These are phyloP conservation scores for Myrmaecium sp. DNA, from an alignment of 2,329 filamentous ascomycete genomes.

Conservation along the genomic window DNA sequence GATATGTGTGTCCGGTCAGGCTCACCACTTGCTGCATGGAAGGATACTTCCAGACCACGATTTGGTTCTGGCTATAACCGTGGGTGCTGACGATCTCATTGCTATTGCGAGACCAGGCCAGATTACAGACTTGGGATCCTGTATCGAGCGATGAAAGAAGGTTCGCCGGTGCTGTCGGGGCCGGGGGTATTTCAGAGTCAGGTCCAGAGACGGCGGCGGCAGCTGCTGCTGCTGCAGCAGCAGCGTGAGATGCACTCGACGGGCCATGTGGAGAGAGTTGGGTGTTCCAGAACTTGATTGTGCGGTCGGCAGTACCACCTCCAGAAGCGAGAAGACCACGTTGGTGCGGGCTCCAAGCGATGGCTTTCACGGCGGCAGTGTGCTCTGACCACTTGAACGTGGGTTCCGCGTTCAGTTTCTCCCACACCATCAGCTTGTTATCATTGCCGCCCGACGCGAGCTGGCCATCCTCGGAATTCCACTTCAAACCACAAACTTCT, in stretches of 20 bases:
- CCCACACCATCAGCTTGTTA: slow-evolving; percentile 98
- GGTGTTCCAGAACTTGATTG: slow-evolving; percentile 98
- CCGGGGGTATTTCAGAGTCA: slow-evolving; percentile 13
- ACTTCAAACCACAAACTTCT: slow-evolving; percentile 89
- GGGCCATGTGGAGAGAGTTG: slow-evolving; percentile 46
- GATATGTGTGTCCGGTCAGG: slow-evolving; percentile 88
- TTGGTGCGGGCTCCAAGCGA: slow-evolving; percentile 95
- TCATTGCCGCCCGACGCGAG: slow-evolving; percentile 93
- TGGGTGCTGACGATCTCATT: slow-evolving; percentile 96
- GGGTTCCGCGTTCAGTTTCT: slow-evolving; percentile 82
- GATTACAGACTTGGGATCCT: slow-evolving; percentile 95
- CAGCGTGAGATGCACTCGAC: slow-evolving; percentile 22
- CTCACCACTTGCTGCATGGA: slow-evolving; percentile 95
- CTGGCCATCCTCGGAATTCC: slow-evolving; percentile 93
- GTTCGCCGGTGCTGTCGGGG: slow-evolving; percentile 22
- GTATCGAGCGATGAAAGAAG: slow-evolving; percentile 74
- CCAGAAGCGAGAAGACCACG: slow-evolving; percentile 86
- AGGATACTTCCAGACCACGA: slow-evolving; percentile 98
- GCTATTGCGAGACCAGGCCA: slow-evolving; percentile 93
- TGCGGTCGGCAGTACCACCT: slow-evolving; percentile 84
- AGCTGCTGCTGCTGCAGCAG: slow-evolving; percentile 12
- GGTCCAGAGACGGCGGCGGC: slow-evolving; percentile 16
- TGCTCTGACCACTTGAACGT: slow-evolving; percentile 91
- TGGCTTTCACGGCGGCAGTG: slow-evolving; percentile 90
- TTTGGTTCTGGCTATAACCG: slow-evolving; percentile 95